Conservation (phyloP, 1,284 basidiomycete species). For the Lignosus rhinocerotis region DNA sequence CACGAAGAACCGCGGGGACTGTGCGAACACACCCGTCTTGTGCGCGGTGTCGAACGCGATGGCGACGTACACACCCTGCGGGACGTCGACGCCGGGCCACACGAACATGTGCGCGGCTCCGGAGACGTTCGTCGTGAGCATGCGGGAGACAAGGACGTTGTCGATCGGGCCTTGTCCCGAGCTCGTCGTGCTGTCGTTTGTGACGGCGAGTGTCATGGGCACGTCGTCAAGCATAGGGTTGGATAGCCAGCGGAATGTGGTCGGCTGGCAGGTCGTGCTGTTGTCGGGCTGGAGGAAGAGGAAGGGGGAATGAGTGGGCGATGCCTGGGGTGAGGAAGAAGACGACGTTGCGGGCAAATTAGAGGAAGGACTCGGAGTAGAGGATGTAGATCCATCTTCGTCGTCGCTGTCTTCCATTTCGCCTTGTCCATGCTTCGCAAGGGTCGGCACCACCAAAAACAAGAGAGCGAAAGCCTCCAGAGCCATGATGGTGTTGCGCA, state of each 20-base stretch:
- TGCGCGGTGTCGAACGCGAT: conserved; percentile 26
- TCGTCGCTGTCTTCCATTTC: conserved; percentile 2
- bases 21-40: conserved; percentile 13
- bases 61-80: conserved; percentile 26
- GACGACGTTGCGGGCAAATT: background rate
- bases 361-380: conserved; percentile 6
- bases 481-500: background rate
- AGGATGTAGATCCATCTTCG: background rate
- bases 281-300: conserved; percentile 27
- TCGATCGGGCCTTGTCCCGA: background rate
- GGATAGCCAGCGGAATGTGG: conserved; percentile 25
- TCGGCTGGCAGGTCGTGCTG: conserved; percentile 23
- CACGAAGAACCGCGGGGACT: conserved; percentile 29
- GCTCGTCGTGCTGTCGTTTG: conserved; percentile 20
- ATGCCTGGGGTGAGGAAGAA: background rate
- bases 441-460: background rate
- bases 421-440: conserved; percentile 13
- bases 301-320: conserved; percentile 1
- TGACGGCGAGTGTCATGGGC: conserved; percentile 28
- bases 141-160: conserved; percentile 20
- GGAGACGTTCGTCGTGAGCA: conserved; percentile 22
- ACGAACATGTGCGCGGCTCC: conserved; percentile 16
- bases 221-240: conserved; percentile 1
- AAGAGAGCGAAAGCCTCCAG: background rate
- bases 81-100: conserved; percentile 30